Base-by-base conservation (phyloP, 805 yeast species). In the Saccharomyces kudriavzevii region DNA sequence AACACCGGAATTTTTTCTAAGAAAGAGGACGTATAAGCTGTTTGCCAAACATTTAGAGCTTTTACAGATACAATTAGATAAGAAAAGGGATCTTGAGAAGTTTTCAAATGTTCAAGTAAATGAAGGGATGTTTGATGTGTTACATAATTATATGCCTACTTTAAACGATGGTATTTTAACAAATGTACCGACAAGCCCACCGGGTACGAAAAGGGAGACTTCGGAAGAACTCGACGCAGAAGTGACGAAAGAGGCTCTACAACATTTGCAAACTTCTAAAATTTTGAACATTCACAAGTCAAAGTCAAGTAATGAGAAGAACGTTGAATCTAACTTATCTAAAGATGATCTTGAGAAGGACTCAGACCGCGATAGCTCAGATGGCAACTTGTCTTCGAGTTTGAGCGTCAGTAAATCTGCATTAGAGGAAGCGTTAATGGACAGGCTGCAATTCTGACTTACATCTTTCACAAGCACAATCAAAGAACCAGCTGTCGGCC, bases 401-500 rank as follows among this genome's bases (percentile, higher is more conserved):
- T 56, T 65, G 22, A 71, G 76, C 52, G 64, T 73, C 2, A 69
- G 74, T 48, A 72, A 70, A 48, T 71, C 76, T 4, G 77, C 77
- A 1, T 56, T 74, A 25, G 77, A 73, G 52, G 77, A 74, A 49
- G 77, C 76, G 0, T 54, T 73, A 40, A 59, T 74, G 58, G 74
- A 73, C 26, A 58, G 70, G 22, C 54, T 71, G 49, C 70, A 68
- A 31, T 66, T 59, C 54, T 60, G 56, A 61, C 26, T 45, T 30
- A 62, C 88, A 83, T 51, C 76, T 71, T 1, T 53, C 60, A 63
- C 87, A 84, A 2, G 68, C 70, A 63, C 88, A 84, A 14, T 68
- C 67, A 58, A 84, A 84, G 59, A 81, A 82, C 88, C 88, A 84
- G 47, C 75, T 76, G 48, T 75, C 78, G 22, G 60, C 63, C 54